phyloP scores from a whole-genome alignment of 495 filamentous ascomycete species.

The Penicillium coprophilum region DNA sequence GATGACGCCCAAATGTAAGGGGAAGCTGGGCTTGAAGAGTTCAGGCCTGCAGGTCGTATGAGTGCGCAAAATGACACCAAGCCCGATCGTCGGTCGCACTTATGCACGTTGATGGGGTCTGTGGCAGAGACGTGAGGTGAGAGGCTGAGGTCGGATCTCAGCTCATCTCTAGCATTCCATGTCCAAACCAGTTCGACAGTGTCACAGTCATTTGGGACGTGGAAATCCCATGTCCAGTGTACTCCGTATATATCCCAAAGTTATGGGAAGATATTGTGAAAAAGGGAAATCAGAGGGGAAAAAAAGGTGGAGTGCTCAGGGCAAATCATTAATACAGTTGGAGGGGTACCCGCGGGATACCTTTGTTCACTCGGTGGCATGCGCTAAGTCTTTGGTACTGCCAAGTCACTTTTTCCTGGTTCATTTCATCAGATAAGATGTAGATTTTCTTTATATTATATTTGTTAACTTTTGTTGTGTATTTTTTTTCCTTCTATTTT shows the following conservation, averaged over 20 bases:
- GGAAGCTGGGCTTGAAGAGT: slow-evolving; percentile 13
- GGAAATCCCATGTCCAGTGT: not conserved
- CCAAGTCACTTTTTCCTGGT: slow-evolving; percentile 10
- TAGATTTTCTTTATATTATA: slow-evolving; percentile 7
- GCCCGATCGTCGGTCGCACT: slow-evolving; percentile 42
- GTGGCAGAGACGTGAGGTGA: slow-evolving; percentile 13
- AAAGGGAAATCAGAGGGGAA: not conserved
- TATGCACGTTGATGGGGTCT: slow-evolving; percentile 41
- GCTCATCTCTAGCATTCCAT: slow-evolving; percentile 19
- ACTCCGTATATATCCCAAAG: not conserved
- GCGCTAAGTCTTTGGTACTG: slow-evolving; percentile 3
- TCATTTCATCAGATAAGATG: slow-evolving; percentile 30
- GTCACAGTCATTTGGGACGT: not conserved
- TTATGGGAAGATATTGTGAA: not conserved
- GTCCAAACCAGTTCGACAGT: not conserved
- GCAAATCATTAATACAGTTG: not conserved
- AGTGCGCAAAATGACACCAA: slow-evolving; percentile 18
- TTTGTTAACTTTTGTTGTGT: slow-evolving; percentile 2
- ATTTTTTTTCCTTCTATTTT: not conserved
- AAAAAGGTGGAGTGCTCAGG: slow-evolving; percentile 13
- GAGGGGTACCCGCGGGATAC: slow-evolving; percentile 8
- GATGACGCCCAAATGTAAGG: slow-evolving; percentile 19
- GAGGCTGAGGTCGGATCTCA: slow-evolving; percentile 24
- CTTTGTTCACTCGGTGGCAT: slow-evolving; percentile 1
- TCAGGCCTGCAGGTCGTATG: slow-evolving; percentile 1